Percentiles rank a stretch among this genome's conserved stretches.
Conservation (phyloP, 2,329 filamentous ascomycete genomes). For the Apiospora phragmitis region DNA sequence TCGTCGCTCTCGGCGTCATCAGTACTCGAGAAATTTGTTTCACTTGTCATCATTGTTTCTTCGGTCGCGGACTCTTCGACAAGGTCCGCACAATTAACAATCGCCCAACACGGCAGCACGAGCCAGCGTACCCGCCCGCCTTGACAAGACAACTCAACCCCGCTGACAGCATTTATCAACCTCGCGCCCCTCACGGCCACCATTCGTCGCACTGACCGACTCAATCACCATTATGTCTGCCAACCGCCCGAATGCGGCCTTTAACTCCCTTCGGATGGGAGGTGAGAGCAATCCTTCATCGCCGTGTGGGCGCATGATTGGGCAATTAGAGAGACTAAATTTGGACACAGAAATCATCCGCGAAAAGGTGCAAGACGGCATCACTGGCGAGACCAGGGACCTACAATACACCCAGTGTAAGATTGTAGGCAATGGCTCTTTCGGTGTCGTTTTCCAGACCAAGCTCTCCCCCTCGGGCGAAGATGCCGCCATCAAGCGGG, state of each 20-base stretch:
- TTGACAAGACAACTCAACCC: constrained; percentile 9
- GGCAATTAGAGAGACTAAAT: constrained; percentile 4
- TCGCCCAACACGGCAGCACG: constrained; percentile 13
- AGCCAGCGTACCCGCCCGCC: constrained; percentile 8
- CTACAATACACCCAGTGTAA: constrained; percentile 99
- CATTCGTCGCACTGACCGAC: constrained; percentile 8
- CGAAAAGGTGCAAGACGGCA: constrained; percentile 97
- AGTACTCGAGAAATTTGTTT: neutral
- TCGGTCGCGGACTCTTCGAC: constrained; percentile 10
- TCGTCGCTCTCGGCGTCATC: neutral
- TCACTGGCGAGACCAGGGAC: constrained; percentile 94
- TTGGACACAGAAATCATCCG: constrained; percentile 74
- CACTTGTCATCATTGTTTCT: constrained; percentile 5
- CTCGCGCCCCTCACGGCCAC: constrained; percentile 8
- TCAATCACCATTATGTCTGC: constrained; percentile 29
- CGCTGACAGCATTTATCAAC: constrained; percentile 11
- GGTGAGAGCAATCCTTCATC: constrained; percentile 35
- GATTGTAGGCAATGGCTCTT: constrained; percentile 98
- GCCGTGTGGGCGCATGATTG: constrained; percentile 4
- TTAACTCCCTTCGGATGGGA: constrained; percentile 72
- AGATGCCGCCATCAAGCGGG: constrained; percentile 98
- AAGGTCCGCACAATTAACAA: constrained; percentile 9
- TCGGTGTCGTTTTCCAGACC: constrained; percentile 98
- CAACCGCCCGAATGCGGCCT: constrained; percentile 72
- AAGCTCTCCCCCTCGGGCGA: constrained; percentile 97